Base-by-base conservation (phyloP, 1,284 basidiomycete species). In the Xerocomus cyaneibrunnescens region DNA sequence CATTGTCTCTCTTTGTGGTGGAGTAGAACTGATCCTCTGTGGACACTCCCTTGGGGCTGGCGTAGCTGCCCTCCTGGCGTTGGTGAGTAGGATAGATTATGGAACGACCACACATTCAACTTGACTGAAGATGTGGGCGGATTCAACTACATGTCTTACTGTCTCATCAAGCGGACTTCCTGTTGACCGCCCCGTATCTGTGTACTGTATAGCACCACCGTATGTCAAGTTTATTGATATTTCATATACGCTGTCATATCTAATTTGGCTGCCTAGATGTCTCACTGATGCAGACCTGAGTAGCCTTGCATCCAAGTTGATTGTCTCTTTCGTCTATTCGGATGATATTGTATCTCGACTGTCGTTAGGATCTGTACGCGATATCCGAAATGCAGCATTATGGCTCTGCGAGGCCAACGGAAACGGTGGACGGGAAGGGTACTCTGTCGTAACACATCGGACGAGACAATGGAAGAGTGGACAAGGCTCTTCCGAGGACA, bases 31-130 rank as follows among this genome's bases (percentile, higher is more conserved):
- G 21, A 77, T 90, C 12, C 69, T 91, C 39, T 88, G 85, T 57
- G 94, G 94, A 2, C 94, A 96, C 67, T 92, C 89, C 64, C 76
- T 96, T 3, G 93, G 94, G 9, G 92, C 92, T 6, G 93, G 91
- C 0, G 89, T 94, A 0, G 88, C 87, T 10, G 78, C 83, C 1
- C 72, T 92, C 12, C 72, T 92, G n/a, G 88, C 84, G 32, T 70
- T 93, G 68, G 85, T 86, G 58, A 62, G 80, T 72, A 34, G 32
- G 6, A 17, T 38, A 4, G 17, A 45, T 38, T 9, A 40, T 35
- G 16, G 3, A 22, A 30, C 49, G 21, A 27, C 17, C 23, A 40
- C 37, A 22, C 48, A 38, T 32, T 55, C 35, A 51, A 46, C 22
- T 5, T 32, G n/a, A 39, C 41, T 38, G 32, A 58, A 89, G 88